Conservation (phyloP, 225 moss, liverwort and hornwort genomes). For the Pseudisothecium myosuroides region DNA sequence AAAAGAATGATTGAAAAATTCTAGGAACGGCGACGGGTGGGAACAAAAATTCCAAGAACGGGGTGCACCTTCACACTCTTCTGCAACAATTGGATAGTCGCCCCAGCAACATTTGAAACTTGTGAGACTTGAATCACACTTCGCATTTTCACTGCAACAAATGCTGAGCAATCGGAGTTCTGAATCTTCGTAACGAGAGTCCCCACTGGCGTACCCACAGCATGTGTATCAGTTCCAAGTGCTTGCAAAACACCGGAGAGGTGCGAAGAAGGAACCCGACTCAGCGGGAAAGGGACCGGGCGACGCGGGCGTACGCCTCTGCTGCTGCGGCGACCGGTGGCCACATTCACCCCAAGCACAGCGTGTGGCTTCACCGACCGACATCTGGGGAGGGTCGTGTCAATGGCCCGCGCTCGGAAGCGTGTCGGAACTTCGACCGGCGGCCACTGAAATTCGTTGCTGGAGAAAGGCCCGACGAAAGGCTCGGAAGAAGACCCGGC, state of each 20-base stretch:
- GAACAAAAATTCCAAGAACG: not conserved
- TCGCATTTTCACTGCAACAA: not conserved
- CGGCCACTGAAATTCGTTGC: not conserved
- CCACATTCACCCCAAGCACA: not conserved
- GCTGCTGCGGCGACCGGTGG: not conserved
- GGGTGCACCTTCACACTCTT: not conserved
- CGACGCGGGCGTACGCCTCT: not conserved
- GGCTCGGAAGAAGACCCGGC: not conserved
- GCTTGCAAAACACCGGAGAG: not conserved
- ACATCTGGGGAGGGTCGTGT: not conserved
- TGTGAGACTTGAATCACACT: not conserved
- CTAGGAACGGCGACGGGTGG: not conserved
- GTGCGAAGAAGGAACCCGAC: not conserved
- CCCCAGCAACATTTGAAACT: not conserved
- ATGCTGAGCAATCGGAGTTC: not conserved
- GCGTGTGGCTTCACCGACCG: not conserved
- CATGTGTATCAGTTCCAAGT: not conserved
- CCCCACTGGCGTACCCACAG: not conserved
- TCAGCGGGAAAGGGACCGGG: not conserved
- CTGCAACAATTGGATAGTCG: not conserved
- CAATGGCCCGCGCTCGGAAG: too few relatives aligned
- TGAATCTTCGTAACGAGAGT: not conserved
- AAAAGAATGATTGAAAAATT: not conserved
- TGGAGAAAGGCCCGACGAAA: not conserved
- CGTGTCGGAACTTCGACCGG: not conserved